These are phyloP conservation scores for Lichtheimia hyalospora DNA, from an alignment of 371 early-diverging fungal species.

Conservation along the genomic window DNA sequence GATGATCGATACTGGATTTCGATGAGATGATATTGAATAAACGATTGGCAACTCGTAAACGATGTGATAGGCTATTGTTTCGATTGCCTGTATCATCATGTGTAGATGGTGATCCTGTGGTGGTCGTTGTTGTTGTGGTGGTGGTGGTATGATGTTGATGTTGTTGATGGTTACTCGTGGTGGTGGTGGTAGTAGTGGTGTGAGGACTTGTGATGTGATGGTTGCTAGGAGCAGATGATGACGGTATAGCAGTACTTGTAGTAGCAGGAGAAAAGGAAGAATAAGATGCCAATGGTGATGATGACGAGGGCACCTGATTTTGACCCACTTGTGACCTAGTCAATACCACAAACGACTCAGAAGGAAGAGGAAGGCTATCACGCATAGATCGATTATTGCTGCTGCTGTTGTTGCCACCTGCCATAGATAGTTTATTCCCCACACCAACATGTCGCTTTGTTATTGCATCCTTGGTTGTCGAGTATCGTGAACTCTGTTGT, in stretches of 20 bases:
- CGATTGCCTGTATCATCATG: slow-evolving; percentile 19
- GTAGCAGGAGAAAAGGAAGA: background rate
- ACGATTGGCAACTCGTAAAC: slow-evolving; percentile 64
- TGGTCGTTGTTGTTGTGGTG: no score
- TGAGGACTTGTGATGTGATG: background rate
- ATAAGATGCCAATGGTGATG: background rate
- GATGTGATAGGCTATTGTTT: slow-evolving; percentile 53
- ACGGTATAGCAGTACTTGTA: no score
- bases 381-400: slow-evolving; percentile 15
- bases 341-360: slow-evolving; percentile 61
- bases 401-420: slow-evolving; percentile 11
- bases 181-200: background rate
- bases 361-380: slow-evolving; percentile 32
- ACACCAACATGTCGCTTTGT: background rate
- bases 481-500: background rate
- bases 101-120: slow-evolving; percentile 1
- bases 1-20: slow-evolving; percentile 76
- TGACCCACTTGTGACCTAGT: slow-evolving; percentile 37
- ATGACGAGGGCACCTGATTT: background rate
- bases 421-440: background rate
- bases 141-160: no score
- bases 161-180: no score
- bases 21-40: slow-evolving; percentile 73
- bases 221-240: background rate
- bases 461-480: background rate